Percentiles rank a stretch among this genome's conserved stretches.
These are phyloP conservation scores for Cucurbita pepo DNA, from an alignment of 306 rosid genomes.

Conservation along the genomic window DNA sequence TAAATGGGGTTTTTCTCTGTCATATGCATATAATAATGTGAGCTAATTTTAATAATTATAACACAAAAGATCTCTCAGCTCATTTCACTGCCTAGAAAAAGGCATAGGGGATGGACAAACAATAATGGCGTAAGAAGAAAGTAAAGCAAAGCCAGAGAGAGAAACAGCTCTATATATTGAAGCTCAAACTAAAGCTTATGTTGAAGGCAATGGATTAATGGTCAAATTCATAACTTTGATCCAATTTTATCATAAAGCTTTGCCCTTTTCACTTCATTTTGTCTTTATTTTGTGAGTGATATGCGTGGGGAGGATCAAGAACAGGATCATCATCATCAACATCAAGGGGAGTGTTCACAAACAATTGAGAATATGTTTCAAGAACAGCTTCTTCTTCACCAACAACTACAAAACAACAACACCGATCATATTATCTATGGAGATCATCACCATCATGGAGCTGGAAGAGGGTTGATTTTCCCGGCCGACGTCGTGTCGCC, in stretches of 20 bases:
- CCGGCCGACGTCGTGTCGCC: constrained; percentile 30
- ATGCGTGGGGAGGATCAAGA: background rate
- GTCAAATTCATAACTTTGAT: background rate
- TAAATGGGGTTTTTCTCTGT: background rate
- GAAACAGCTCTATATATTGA: constrained; percentile 39
- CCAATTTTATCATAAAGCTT: background rate
- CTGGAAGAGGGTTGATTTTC: constrained; percentile 30
- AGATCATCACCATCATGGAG: constrained; percentile 7
- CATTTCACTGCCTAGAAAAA: constrained; percentile 9
- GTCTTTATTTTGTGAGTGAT: background rate
- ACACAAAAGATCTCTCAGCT: background rate
- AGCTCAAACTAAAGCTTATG: constrained; percentile 5
- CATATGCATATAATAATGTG: background rate
- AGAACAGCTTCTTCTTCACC: constrained; percentile 34
- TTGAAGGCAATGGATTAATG: background rate
- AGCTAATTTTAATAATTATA: background rate
- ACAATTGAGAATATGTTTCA: constrained; percentile 9
- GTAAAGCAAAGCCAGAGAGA: constrained; percentile 37
- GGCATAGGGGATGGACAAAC: constrained; percentile 35
- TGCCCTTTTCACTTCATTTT: background rate
- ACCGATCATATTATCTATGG: constrained; percentile 13
- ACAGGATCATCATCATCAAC: background rate
- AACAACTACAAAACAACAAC: background rate
- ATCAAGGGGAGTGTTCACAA: constrained; percentile 7
- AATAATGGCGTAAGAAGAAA: constrained; percentile 65